Conservation (phyloP, 495 filamentous ascomycete genomes). For the Endocarpon pusillum region DNA sequence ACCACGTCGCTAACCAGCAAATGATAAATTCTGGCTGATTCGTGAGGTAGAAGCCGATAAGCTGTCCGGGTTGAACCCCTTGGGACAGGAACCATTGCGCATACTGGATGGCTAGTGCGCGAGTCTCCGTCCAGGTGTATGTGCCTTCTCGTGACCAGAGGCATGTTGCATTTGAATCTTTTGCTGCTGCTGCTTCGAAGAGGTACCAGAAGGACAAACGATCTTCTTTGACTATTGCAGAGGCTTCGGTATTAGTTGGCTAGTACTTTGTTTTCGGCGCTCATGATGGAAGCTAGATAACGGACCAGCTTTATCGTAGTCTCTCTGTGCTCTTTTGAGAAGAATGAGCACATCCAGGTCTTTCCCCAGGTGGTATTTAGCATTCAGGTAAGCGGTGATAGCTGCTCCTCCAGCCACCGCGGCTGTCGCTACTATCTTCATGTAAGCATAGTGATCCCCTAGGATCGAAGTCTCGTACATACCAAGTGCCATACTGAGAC, state of each 20-base stretch:
- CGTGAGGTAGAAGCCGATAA: slow-evolving; percentile 51
- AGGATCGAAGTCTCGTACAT: too few species aligned
- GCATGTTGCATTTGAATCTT: slow-evolving; percentile 30
- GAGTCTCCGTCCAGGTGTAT: slow-evolving; percentile 45
- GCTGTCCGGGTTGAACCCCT: slow-evolving; percentile 44
- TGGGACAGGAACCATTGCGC: slow-evolving; percentile 44
- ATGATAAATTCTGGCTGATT: slow-evolving; percentile 56
- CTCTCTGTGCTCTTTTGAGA: slow-evolving; percentile 17
- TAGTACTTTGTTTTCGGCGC: too few species aligned
- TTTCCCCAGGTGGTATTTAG: slow-evolving; percentile 46
- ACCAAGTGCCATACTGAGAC: too few species aligned
- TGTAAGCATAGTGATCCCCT: too few species aligned
- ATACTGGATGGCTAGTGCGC: slow-evolving; percentile 40
- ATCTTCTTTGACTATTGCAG: slow-evolving; percentile 25
- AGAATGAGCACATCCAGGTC: slow-evolving; percentile 29
- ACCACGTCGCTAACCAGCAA: slow-evolving; percentile 41
- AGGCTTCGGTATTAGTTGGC: slow-evolving; percentile 2
- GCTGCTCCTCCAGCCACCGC: slow-evolving; percentile 29
- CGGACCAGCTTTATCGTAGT: slow-evolving; percentile 20
- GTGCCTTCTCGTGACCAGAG: slow-evolving; percentile 49
- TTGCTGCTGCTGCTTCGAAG: slow-evolving; percentile 37
- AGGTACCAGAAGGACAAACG: slow-evolving; percentile 45
- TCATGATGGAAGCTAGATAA: slow-evolving; percentile 4
- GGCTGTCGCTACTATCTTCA: slow-evolving; percentile 26
- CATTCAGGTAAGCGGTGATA: slow-evolving; percentile 46